Evolutionary conservation across 176 grass and related monocot genomes (phyloP).

Genomic region (Poa annua): DNA sequence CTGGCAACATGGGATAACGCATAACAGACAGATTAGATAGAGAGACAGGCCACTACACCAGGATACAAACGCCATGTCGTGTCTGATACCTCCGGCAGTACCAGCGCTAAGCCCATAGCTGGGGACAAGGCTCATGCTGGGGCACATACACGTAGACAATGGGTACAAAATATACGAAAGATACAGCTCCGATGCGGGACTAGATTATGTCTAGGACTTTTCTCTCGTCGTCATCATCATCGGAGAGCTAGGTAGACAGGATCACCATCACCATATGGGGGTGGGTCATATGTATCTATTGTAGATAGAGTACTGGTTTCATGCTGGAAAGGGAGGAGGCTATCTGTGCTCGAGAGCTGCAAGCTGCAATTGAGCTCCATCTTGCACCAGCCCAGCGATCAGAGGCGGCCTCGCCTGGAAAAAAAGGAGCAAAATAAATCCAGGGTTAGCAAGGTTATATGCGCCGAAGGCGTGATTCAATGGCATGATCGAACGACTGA

Average conservation of each 20-base stretch:
- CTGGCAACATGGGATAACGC: not conserved
- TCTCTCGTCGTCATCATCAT: not conserved
- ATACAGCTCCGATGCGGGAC: conserved; percentile 30
- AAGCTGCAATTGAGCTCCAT: not conserved
- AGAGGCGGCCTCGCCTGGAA: conserved; percentile 1
- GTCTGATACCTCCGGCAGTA: not conserved
- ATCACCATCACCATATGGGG: no score
- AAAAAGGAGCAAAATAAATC: not conserved
- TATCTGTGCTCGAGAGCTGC: not conserved
- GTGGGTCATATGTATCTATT: no score
- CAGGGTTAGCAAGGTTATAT: not conserved
- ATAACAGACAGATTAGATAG: conserved; percentile 24
- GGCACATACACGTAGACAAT: conserved; percentile 9
- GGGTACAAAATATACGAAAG: conserved; percentile 31
- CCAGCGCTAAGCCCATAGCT: conserved; percentile 7
- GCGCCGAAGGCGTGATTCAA: no score
- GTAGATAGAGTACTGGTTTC: not conserved
- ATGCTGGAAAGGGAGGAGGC: not conserved
- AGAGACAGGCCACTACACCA: not conserved
- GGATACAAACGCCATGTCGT: conserved; percentile 8
- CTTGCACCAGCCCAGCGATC: conserved; percentile 8
- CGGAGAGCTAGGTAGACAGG: no score
- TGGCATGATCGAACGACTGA: not conserved
- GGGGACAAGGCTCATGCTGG: conserved; percentile 29
- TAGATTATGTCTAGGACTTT: conserved; percentile 39